Conservation (phyloP, 176 grass and related monocot genomes). For the Paspalum notatum region DNA sequence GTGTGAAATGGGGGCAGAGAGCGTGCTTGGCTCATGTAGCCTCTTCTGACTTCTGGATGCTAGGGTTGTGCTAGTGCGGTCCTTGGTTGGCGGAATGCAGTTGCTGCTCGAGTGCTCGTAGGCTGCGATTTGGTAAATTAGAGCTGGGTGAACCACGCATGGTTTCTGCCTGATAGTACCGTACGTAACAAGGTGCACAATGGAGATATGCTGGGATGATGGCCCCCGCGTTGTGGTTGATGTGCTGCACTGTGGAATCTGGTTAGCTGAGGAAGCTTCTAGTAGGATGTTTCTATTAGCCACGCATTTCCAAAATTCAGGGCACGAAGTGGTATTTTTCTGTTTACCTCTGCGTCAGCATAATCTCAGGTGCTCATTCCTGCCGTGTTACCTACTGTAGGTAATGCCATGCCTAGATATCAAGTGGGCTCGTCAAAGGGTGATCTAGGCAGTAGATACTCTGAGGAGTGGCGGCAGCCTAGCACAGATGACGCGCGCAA, state of each 20-base stretch:
- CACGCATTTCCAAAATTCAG: neutral
- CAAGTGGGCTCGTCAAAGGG: constrained; percentile 39
- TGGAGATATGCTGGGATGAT: neutral
- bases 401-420: constrained; percentile 49
- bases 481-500: constrained; percentile 57
- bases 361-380: constrained; percentile 19
- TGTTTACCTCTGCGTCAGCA: no score
- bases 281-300: neutral
- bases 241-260: no score
- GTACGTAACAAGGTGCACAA: neutral
- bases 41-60: neutral
- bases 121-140: neutral
- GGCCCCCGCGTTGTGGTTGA: no score
- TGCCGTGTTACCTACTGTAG: constrained; percentile 40
- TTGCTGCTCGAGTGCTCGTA: neutral
- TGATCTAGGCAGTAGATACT: constrained; percentile 39
- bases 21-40: neutral
- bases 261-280: constrained; percentile 1
- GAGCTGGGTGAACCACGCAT: neutral
- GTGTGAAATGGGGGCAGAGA: neutral
- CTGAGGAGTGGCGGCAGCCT: constrained; percentile 24
- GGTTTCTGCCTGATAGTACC: neutral
- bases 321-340: neutral
- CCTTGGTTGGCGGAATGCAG: constrained; percentile 28
- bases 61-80: neutral